Evolutionary conservation across 2,329 filamentous ascomycete genomes (phyloP), one percentile per base, ranked within the genome.

Genomic region (Fusarium sp.): DNA sequence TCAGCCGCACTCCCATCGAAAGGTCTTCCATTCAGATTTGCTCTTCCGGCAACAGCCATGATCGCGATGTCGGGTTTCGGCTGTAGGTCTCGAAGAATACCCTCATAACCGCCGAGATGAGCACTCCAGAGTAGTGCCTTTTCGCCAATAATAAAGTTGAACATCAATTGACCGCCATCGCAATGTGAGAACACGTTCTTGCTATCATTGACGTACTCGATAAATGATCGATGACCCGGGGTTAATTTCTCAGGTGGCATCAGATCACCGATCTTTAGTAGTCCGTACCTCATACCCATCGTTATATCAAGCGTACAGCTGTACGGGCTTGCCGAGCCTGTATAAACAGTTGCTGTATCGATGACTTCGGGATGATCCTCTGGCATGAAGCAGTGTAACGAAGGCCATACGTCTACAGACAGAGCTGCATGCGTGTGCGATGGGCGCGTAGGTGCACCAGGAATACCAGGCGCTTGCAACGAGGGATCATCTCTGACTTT

Each of bases 1-100:
- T 47, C 57, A 16, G 57, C 57, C 2, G 57, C 10, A 0, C 41
- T 58, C 0, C 57, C 57, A 23, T 59, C 57, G 10, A 58, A 59
- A 0, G 57, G 42, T 0, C 25, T 21, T 0, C 57, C 57, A 2
- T 59, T 47, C 0, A 59, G 2, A 6, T 59, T 58, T 0, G 53
- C 57, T 0, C 57, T 59, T 0, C 57, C 57, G 0, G 57, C 57
- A 1, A 59, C 27, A 14, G 57, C 57, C 32, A 59, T 12, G 0
- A 58, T 58, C 4, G 20, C 32, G 27, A 59, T 13, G 7, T 59
- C 53, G 3, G 53, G 57, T 2, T 59, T 59, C 5, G 57, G 57
- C 8, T 47, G 2, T 3, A 59, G 1, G 3, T 47, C 25, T 3
- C n/a, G 21, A 0, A 59, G 13, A 3, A 59, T 59, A 4, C 57